These are phyloP conservation scores for Aphanoascus verrucosus DNA, from an alignment of 2,329 filamentous ascomycete species.

Conservation along the genomic window DNA sequence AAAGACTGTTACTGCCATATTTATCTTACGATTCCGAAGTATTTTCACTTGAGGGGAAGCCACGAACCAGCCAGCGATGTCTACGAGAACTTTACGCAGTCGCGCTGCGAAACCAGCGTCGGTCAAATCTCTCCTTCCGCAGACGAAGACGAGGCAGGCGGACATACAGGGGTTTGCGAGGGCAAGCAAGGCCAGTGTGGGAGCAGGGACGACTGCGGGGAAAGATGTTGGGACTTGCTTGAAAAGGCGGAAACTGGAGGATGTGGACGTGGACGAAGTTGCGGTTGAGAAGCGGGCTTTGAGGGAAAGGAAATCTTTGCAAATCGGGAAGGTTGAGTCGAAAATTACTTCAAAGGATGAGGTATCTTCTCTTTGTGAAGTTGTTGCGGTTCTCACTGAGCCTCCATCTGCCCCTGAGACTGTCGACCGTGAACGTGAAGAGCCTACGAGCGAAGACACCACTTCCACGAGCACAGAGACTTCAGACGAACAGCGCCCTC, in stretches of 20 bases:
- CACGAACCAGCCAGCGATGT: slow-evolving; percentile 10
- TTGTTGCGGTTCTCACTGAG: not conserved
- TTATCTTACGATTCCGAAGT: not conserved
- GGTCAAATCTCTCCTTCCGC: slow-evolving; percentile 24
- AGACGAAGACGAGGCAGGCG: slow-evolving; percentile 26
- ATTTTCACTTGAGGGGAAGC: not conserved
- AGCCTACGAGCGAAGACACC: not conserved
- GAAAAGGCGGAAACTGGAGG: slow-evolving; percentile 32
- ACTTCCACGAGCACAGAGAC: not conserved
- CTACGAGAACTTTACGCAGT: slow-evolving; percentile 16
- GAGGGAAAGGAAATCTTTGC: not conserved
- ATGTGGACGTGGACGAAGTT: slow-evolving; percentile 12
- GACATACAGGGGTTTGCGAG: slow-evolving; percentile 38
- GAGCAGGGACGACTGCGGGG: slow-evolving; percentile 17
- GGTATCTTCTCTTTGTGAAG: not conserved
- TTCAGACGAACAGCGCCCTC: not conserved
- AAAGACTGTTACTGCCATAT: not conserved
- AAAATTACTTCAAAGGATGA: not conserved
- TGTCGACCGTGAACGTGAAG: not conserved
- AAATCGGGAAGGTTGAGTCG: not conserved
- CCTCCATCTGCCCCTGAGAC: not conserved
- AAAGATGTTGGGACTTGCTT: slow-evolving; percentile 27
- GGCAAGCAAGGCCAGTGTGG: slow-evolving; percentile 33
- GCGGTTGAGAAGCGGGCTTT: not conserved
- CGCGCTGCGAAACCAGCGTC: slow-evolving; percentile 18